Evolutionary conservation across 495 filamentous ascomycete species (phyloP).

Genomic region (Annulohypoxylon stygium): DNA sequence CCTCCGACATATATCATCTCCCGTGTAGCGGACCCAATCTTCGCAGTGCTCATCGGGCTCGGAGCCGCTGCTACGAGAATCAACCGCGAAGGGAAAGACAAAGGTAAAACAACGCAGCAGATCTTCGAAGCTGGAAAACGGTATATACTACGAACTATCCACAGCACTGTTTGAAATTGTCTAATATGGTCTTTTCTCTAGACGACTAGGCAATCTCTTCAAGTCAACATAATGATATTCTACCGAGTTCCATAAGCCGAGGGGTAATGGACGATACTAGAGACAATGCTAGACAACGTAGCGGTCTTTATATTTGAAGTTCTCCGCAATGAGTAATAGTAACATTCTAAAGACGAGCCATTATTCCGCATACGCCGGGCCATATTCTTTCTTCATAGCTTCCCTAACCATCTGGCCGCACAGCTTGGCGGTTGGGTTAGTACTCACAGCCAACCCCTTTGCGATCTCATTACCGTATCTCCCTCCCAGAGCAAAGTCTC

Average conservation of each 20-base stretch:
- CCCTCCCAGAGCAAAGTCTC: slow-evolving; percentile 80
- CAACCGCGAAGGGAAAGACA: slow-evolving; percentile 84
- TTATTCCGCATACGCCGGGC: slow-evolving; percentile 54
- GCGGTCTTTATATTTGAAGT: slow-evolving; percentile 3
- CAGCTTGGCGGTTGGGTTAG: slow-evolving; percentile 89
- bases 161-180: background rate
- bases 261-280: background rate
- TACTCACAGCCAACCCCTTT: slow-evolving; percentile 79
- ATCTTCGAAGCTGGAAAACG: slow-evolving; percentile 63
- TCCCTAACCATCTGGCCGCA: slow-evolving; percentile 90
- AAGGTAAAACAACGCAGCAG: slow-evolving; percentile 66
- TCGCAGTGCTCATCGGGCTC: slow-evolving; percentile 82
- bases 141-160: slow-evolving; percentile 50
- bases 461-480: slow-evolving; percentile 83
- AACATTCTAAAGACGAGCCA: background rate
- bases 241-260: background rate
- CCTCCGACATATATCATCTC: slow-evolving; percentile 68
- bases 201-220: slow-evolving; percentile 33
- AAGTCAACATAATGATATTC: slow-evolving; percentile 20
- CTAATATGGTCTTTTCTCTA: slow-evolving; percentile 26
- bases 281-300: background rate
- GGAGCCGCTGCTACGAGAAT: slow-evolving; percentile 76
- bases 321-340: background rate
- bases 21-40: slow-evolving; percentile 85
- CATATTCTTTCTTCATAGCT: slow-evolving; percentile 83